Conservation (phyloP, 75 land plant genomes). For the Pinus albicaulis region DNA sequence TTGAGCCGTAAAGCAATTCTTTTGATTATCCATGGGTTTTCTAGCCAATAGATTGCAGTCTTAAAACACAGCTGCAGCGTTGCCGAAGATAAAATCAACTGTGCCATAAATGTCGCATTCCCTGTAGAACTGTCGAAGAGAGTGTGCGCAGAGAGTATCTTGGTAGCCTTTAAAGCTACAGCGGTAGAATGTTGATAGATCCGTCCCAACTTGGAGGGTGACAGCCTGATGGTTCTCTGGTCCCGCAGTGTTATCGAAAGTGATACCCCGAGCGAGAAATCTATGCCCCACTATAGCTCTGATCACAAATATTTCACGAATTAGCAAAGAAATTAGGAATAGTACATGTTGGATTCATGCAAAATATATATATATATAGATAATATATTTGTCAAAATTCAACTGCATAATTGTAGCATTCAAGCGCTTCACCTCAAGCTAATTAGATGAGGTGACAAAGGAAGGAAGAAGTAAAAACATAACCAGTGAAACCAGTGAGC, state of each 20-base stretch:
- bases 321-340: too few species aligned
- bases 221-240: constrained; percentile 24
- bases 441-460: too few species aligned
- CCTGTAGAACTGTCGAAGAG: constrained; percentile 15
- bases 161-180: constrained; percentile 25
- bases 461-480: constrained; percentile 11
- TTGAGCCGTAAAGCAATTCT: constrained; percentile 30
- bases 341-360: too few species aligned
- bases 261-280: constrained; percentile 14
- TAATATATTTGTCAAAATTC: too few species aligned
- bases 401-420: too few species aligned
- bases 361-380: too few species aligned
- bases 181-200: constrained; percentile 11
- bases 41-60: background rate
- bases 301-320: background rate
- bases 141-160: constrained; percentile 25
- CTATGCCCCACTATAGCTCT: constrained; percentile 14
- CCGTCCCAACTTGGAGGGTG: constrained; percentile 18
- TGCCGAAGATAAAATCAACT: too few species aligned
- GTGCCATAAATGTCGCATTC: too few species aligned
- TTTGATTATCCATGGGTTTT: background rate
- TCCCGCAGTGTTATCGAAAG: constrained; percentile 34
- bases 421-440: too few species aligned
- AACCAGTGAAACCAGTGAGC: constrained; percentile 6
- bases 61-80: too few species aligned